These are phyloP conservation scores for Xylaria sp. DNA, from an alignment of 2,329 filamentous ascomycete species.

Conservation along the genomic window DNA sequence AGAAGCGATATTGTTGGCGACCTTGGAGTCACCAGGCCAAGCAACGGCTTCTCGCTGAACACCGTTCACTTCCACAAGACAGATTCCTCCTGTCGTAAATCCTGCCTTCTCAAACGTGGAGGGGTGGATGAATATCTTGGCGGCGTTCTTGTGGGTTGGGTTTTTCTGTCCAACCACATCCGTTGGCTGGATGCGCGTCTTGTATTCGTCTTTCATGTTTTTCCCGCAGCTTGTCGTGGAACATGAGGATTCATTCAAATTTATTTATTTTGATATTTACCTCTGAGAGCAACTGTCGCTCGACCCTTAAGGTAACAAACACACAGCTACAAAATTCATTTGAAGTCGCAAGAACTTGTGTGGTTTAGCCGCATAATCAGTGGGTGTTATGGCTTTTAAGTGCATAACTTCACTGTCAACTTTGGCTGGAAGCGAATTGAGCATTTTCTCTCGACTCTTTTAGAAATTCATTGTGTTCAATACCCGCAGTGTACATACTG, in stretches of 20 bases:
- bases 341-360: background rate
- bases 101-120: slow-evolving; percentile 39
- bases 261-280: background rate
- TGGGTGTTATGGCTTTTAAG: background rate
- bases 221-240: background rate
- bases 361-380: slow-evolving; percentile 15
- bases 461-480: background rate
- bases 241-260: background rate
- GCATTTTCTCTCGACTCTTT: background rate
- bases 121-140: slow-evolving; percentile 43
- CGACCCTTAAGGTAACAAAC: background rate
- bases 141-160: slow-evolving; percentile 42
- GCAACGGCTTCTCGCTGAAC: slow-evolving; percentile 53
- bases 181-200: slow-evolving; percentile 41
- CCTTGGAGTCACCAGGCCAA: slow-evolving; percentile 58
- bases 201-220: slow-evolving; percentile 37
- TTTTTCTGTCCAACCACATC: slow-evolving; percentile 40
- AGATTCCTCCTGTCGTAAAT: slow-evolving; percentile 41
- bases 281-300: background rate
- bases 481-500: no score
- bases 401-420: background rate
- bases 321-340: slow-evolving; percentile 2
- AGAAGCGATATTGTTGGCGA: slow-evolving; percentile 72
- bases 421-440: no score
- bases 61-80: slow-evolving; percentile 46